Evolutionary conservation across 176 grass and related monocot genomes (phyloP).

Genomic region (Echinochloa phyllopogon): DNA sequence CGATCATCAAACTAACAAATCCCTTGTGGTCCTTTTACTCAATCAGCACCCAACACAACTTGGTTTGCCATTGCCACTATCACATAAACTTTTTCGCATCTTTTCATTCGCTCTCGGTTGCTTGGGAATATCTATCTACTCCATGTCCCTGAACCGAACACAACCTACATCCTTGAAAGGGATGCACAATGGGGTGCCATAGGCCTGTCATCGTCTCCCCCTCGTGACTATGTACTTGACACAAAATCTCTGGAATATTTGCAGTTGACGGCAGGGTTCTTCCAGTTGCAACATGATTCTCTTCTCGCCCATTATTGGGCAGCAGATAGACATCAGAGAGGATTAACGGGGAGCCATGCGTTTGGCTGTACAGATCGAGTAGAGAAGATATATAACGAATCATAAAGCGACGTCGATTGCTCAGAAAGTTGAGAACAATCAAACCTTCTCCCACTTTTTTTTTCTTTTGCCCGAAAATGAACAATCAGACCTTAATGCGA

Average conservation of each 20-base stretch:
- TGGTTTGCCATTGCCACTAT: background rate
- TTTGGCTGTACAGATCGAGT: too few relatives aligned
- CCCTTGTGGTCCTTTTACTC: background rate
- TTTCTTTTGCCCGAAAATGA: background rate
- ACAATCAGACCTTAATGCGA: conserved; percentile 9
- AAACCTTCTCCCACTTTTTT: too few relatives aligned
- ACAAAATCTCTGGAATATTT: conserved; percentile 23
- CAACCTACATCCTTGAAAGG: conserved; percentile 13
- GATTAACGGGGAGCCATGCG: background rate
- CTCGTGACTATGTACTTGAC: conserved; percentile 36
- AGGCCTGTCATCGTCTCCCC: conserved; percentile 38
- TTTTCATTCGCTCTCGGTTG: background rate
- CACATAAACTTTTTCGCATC: background rate
- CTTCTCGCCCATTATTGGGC: conserved; percentile 26
- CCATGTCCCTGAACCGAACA: too few relatives aligned
- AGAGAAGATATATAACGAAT: background rate
- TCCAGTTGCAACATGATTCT: conserved; percentile 1
- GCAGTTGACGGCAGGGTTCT: conserved; percentile 25
- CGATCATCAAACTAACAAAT: background rate
- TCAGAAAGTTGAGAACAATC: background rate
- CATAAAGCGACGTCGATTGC: conserved; percentile 10
- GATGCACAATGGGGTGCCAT: conserved; percentile 23
- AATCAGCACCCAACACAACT: background rate
- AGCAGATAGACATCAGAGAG: background rate
- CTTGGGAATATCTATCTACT: conserved; percentile 1